phyloP scores from a whole-genome alignment of 1,284 basidiomycete genomes.

The Apiotrichum domesticum region DNA sequence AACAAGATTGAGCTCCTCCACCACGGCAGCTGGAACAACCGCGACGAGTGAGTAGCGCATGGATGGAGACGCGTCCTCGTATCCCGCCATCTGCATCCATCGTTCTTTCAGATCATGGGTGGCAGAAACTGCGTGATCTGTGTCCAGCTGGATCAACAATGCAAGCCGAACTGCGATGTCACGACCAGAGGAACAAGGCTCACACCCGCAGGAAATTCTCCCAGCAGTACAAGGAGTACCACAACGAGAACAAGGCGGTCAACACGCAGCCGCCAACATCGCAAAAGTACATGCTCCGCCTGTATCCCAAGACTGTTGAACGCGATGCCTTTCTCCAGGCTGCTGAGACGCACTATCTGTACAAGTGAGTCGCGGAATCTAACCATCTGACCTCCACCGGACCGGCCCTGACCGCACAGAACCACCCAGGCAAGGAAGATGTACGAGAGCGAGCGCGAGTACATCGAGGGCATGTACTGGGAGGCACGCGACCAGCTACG shows the following conservation, averaged over 20 bases:
- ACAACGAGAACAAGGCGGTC: constrained; percentile 41
- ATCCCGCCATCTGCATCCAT: too few species aligned
- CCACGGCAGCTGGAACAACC: constrained; percentile 47
- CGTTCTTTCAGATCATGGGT: too few species aligned
- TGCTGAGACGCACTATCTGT: constrained; percentile 48
- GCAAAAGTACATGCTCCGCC: constrained; percentile 46
- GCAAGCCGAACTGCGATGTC: too few species aligned
- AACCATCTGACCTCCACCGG: not conserved
- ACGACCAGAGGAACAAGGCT: too few species aligned
- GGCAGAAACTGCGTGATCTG: too few species aligned
- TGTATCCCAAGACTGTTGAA: constrained; percentile 50
- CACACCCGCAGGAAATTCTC: constrained; percentile 40
- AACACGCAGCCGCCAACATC: constrained; percentile 48
- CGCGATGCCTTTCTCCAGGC: constrained; percentile 49
- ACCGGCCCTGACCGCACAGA: constrained; percentile 12
- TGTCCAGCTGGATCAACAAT: too few species aligned
- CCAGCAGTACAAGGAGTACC: constrained; percentile 43
- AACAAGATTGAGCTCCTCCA: constrained; percentile 51
- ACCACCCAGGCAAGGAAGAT: constrained; percentile 37
- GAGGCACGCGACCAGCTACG: constrained; percentile 46
- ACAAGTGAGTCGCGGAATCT: constrained; percentile 37
- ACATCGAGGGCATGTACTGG: constrained; percentile 50
- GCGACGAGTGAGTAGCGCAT: constrained; percentile 46
- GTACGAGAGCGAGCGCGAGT: constrained; percentile 50
- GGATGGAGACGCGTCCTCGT: too few species aligned